phyloP scores from a whole-genome alignment of 768 basidiomycete genomes.

The Boletus speciosus region DNA sequence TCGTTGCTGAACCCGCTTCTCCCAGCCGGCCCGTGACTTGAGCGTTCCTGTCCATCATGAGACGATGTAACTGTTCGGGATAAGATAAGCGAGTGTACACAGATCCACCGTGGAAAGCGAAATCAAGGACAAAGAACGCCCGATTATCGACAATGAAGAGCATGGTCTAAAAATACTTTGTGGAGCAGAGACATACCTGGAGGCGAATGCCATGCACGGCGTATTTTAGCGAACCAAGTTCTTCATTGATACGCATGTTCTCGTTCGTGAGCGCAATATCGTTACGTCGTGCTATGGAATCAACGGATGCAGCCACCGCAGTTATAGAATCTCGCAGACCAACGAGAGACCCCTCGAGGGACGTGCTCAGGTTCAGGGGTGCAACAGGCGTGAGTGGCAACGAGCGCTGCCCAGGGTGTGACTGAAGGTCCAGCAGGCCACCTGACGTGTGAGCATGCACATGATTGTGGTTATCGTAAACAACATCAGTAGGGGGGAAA shows the following conservation, averaged over 20 bases:
- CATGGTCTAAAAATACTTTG: neutral
- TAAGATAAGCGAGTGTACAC: conserved; percentile 15
- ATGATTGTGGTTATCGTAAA: conserved; percentile 19
- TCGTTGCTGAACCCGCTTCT: conserved; percentile 17
- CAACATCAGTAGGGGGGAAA: conserved; percentile 27
- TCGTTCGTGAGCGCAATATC: conserved; percentile 72
- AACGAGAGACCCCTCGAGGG: conserved; percentile 58
- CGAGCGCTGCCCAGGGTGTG: conserved; percentile 23
- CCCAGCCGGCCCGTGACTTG: conserved; percentile 46
- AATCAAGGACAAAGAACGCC: conserved; percentile 5
- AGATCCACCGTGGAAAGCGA: conserved; percentile 4
- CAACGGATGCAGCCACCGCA: conserved; percentile 55
- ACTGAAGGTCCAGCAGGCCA: conserved; percentile 19
- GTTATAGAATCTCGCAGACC: conserved; percentile 60
- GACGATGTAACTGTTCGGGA: conserved; percentile 50
- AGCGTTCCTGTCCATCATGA: conserved; percentile 75
- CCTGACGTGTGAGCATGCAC: conserved; percentile 13
- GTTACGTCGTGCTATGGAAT: conserved; percentile 56
- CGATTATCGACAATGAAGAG: neutral
- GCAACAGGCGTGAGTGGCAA: conserved; percentile 43
- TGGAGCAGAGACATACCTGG: conserved; percentile 50
- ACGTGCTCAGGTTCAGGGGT: conserved; percentile 59
- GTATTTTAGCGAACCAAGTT: conserved; percentile 64
- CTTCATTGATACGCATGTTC: conserved; percentile 67
- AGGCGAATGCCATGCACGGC: conserved; percentile 74